Percentiles rank a stretch among this genome's conserved stretches.
Conservation (phyloP, 2,329 filamentous ascomycete genomes). For the Sclerotinia subarctica region DNA sequence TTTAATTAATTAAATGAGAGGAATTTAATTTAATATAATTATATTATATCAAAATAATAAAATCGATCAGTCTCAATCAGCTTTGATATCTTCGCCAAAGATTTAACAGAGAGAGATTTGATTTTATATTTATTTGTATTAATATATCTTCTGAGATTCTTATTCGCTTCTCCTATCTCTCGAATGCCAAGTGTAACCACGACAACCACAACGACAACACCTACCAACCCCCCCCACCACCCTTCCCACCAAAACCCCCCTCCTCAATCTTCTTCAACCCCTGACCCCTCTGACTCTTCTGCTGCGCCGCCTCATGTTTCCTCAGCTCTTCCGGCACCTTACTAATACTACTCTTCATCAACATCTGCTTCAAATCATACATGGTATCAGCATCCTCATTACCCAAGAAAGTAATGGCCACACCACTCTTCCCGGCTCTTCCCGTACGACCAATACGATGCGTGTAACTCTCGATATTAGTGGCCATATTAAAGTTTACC, state of each 20-base stretch:
- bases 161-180: not conserved
- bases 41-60: no score
- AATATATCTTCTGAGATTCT: not conserved
- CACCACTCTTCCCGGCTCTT: conserved; percentile 94
- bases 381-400: conserved; percentile 85
- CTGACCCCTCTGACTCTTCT: conserved; percentile 58
- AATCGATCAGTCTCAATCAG: no score
- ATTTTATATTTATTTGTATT: not conserved
- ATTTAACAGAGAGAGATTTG: no score
- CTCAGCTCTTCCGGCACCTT: conserved; percentile 88
- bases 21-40: no score
- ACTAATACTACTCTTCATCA: conserved; percentile 83
- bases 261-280: conserved; percentile 48
- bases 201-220: no score
- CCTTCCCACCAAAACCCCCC: conserved; percentile 40
- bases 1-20: no score
- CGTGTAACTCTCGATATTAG: conserved; percentile 88
- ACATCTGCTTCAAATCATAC: conserved; percentile 95
- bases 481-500: conserved; percentile 98
- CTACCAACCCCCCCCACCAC: conserved; percentile 29
- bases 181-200: no score
- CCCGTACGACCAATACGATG: conserved; percentile 96
- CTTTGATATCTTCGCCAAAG: no score
- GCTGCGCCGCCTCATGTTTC: conserved; percentile 88
- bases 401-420: conserved; percentile 92